Percentiles rank a stretch among this genome's conserved stretches.
phyloP scores from a whole-genome alignment of 225 moss, liverwort and hornwort genomes.

The Antitrichia curtipendula region DNA sequence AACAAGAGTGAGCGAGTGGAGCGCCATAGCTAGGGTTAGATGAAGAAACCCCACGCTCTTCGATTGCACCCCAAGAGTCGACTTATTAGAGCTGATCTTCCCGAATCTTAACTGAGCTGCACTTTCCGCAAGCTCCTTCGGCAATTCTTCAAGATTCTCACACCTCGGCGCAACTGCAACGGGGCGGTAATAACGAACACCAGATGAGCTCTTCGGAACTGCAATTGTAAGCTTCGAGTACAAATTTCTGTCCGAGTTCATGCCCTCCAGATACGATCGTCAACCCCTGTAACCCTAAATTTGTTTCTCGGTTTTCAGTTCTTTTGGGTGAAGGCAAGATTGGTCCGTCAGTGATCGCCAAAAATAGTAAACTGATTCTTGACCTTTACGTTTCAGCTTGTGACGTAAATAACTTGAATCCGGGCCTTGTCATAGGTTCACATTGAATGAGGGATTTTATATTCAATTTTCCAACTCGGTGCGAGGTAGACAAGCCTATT shows the following conservation, averaged over 20 bases:
- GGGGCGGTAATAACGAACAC: neutral
- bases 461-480: neutral
- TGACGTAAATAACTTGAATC: neutral
- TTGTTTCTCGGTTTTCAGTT: neutral
- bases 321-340: neutral
- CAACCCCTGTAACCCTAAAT: neutral
- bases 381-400: neutral
- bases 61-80: neutral
- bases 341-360: too few relatives aligned
- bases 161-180: neutral
- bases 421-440: neutral
- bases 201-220: neutral
- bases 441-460: neutral
- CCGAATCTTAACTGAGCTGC: neutral
- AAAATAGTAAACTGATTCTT: neutral
- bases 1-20: slow-evolving; percentile 8
- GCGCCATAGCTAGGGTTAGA: slow-evolving; percentile 18
- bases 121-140: neutral
- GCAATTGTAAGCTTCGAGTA: neutral
- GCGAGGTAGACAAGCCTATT: too few relatives aligned
- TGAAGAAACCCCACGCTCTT: neutral
- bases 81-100: neutral
- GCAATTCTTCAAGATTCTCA: neutral
- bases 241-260: neutral
- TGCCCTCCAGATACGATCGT: neutral